Base-by-base conservation (phyloP, 768 basidiomycete genomes). In the Pleurotus salmoneostramineus region DNA sequence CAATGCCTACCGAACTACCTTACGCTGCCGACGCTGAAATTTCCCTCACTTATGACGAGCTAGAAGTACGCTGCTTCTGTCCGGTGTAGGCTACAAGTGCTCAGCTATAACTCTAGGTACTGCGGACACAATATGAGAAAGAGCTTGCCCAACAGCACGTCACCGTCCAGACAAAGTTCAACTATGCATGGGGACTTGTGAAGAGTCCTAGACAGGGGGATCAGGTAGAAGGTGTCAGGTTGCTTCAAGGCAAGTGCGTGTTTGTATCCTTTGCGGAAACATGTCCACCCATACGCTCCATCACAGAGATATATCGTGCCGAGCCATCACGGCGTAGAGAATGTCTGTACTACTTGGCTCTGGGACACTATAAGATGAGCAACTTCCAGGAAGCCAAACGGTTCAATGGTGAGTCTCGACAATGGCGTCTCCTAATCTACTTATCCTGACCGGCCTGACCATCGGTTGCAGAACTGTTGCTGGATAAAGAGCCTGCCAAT, bases 341-440 rank as follows among this genome's bases (percentile, higher is more conserved):
- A 73, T 98, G 96, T 65, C 74, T 98, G 36, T 99, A 98, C 68
- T 99, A 98, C 74, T 85, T 99, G 27, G 93, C 95, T 3, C 78
- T 98, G 11, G 97, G 97, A 0, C 87, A 98, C 71, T 98, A 93
- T 74, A 98, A 98, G 79, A 89, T 98, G 83, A 87, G 88, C 8
- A 95, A 98, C 69, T 98, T 89, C 69, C 89, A 91, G 15, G 92
- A 98, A 66, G 93, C 95, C 2, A 88, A 83, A 72, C 87, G 83
- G 60, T 99, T 97, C 71, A 98, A 98, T 70, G 87, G 96, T 97
- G 50, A 60, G 89, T 69, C n/a, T 27, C n/a, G 21, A 27, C 21
- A 27, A n/a, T 33, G 12, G n/a, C 21, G 35, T 50, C 21, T 50
- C 15, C 43, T 44, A 11, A 14, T 11, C 44, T 45, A 45, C 14